phyloP scores from a whole-genome alignment of 176 grass and related monocot species.

The Triticum monococcum region DNA sequence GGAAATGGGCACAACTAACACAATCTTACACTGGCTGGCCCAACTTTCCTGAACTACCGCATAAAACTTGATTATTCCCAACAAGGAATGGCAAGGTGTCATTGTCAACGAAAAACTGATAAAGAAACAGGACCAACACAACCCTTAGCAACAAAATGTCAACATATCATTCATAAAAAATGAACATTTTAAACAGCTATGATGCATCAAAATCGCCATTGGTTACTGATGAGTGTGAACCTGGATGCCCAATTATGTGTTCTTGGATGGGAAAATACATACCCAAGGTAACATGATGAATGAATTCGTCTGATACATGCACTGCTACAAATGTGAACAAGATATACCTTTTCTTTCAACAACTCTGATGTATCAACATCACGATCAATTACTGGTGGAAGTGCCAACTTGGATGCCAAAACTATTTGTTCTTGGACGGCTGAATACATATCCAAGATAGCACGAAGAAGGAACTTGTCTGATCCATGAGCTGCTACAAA shows the following conservation, averaged over 20 bases:
- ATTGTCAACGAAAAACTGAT: too few relatives aligned
- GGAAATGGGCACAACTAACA: not conserved
- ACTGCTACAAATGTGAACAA: conserved; percentile 80
- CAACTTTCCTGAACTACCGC: too few relatives aligned
- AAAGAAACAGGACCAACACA: not conserved
- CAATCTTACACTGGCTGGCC: not conserved
- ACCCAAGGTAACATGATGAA: conserved; percentile 58
- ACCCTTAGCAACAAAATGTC: not conserved
- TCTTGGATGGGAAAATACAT: conserved; percentile 75
- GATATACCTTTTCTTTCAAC: conserved; percentile 96
- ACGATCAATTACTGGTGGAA: conserved; percentile 49
- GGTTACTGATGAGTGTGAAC: conserved; percentile 42
- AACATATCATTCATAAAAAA: conserved; percentile 7
- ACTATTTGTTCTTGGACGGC: conserved; percentile 72
- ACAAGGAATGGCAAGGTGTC: too few relatives aligned
- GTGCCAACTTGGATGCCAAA: conserved; percentile 60
- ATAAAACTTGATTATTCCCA: too few relatives aligned
- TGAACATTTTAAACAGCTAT: conserved; percentile 53
- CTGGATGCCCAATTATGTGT: conserved; percentile 63
- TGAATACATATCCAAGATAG: conserved; percentile 65
- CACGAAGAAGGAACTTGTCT: conserved; percentile 81
- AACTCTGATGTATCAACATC: conserved; percentile 55
- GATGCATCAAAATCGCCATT: conserved; percentile 50
- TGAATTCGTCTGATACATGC: conserved; percentile 70
- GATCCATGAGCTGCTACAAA: conserved; percentile 81